These are phyloP conservation scores for Vitis hybrid DNA, from an alignment of 177 flowering plant species.

Conservation along the genomic window DNA sequence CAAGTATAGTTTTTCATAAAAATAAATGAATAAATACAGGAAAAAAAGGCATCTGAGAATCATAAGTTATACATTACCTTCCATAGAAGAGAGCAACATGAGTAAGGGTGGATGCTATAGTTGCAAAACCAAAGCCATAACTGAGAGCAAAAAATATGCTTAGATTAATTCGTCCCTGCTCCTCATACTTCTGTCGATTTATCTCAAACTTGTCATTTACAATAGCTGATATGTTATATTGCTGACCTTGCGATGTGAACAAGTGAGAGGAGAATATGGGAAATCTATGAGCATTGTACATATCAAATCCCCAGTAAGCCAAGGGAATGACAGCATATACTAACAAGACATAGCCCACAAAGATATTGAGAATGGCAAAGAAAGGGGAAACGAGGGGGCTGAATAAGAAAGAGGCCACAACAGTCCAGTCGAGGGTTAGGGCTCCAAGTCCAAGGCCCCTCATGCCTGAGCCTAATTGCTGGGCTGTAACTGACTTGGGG, in stretches of 20 bases:
- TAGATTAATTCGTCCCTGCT: conserved; percentile 33
- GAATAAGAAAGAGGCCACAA: conserved; percentile 31
- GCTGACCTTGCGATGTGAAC: conserved; percentile 28
- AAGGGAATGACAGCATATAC: conserved; percentile 30
- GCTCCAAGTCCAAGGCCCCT: conserved; percentile 36
- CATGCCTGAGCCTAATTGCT: conserved; percentile 47
- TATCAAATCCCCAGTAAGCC: conserved; percentile 36
- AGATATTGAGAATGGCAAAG: conserved; percentile 42
- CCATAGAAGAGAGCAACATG: conserved; percentile 44
- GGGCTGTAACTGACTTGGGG: conserved; percentile 41
- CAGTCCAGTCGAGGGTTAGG: conserved; percentile 39
- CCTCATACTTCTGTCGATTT: conserved; percentile 22
- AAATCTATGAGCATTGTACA: conserved; percentile 34
- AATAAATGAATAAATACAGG: too few relatives aligned
- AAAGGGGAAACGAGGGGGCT: conserved; percentile 49
- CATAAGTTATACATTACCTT: conserved; percentile 19
- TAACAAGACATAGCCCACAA: conserved; percentile 27
- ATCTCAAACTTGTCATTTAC: conserved; percentile 43
- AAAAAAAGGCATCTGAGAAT: too few relatives aligned
- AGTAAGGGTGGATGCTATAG: conserved; percentile 39
- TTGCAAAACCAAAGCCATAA: conserved; percentile 45
- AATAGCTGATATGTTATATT: conserved; percentile 22
- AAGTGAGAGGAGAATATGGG: conserved; percentile 34
- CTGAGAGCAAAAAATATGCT: conserved; percentile 41
- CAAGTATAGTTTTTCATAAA: too few relatives aligned